Evolutionary conservation across 352 stramenopile genomes (phyloP).

Genomic region (Thalassiosira ordinaria): DNA sequence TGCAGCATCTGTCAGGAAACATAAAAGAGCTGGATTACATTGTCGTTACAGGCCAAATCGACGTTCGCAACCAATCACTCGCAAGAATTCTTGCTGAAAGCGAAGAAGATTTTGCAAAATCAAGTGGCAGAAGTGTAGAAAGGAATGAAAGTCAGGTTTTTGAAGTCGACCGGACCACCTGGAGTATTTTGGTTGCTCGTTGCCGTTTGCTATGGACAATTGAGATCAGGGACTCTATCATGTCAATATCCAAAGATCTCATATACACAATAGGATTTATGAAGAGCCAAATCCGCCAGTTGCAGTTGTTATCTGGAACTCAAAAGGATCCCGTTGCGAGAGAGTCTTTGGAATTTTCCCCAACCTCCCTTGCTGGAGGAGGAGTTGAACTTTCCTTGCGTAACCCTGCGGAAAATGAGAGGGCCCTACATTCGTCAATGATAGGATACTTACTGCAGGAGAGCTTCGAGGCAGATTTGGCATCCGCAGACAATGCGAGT

Average conservation of each 20-base stretch:
- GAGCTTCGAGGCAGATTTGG: slow-evolving; percentile 30
- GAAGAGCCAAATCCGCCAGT: slow-evolving; percentile 61
- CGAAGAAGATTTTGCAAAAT: neutral
- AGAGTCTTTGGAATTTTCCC: slow-evolving; percentile 5
- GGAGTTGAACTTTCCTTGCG: slow-evolving; percentile 32
- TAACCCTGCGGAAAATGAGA: neutral
- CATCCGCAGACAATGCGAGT: neutral
- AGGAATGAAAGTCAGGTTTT: slow-evolving; percentile 21
- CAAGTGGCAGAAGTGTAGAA: slow-evolving; percentile 7
- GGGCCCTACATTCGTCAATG: slow-evolving; percentile 18
- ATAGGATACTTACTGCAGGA: slow-evolving; percentile 55
- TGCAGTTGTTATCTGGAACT: slow-evolving; percentile 45
- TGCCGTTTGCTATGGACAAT: slow-evolving; percentile 69
- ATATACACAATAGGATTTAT: slow-evolving; percentile 68
- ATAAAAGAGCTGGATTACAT: slow-evolving; percentile 60
- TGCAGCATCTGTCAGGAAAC: slow-evolving; percentile 38
- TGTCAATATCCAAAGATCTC: slow-evolving; percentile 62
- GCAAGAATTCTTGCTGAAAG: slow-evolving; percentile 46
- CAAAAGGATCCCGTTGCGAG: neutral
- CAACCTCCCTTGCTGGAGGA: slow-evolving; percentile 3
- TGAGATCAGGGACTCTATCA: slow-evolving; percentile 65
- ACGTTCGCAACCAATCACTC: slow-evolving; percentile 63
- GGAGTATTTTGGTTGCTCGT: slow-evolving; percentile 63
- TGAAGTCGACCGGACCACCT: slow-evolving; percentile 55
- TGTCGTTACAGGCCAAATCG: slow-evolving; percentile 54